Evolutionary conservation across 257 asterid genomes (phyloP).

Genomic region (Petunia axillaris): DNA sequence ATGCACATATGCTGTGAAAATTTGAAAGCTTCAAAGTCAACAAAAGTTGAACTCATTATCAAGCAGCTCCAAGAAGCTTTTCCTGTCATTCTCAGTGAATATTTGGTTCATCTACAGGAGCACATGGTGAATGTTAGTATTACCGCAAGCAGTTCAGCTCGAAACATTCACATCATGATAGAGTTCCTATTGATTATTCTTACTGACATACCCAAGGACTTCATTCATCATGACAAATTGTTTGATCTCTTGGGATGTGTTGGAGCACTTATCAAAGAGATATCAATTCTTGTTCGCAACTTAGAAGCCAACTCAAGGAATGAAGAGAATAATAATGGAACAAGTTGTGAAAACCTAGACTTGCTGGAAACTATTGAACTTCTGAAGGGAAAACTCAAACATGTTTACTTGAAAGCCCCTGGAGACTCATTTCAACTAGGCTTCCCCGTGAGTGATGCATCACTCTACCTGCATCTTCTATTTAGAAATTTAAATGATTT

Average conservation of each 20-base stretch:
- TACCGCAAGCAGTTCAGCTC: neutral
- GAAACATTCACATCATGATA: neutral
- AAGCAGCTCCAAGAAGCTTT: neutral
- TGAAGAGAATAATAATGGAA: neutral
- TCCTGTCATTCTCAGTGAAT: neutral
- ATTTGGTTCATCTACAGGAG: neutral
- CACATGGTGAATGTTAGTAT: neutral
- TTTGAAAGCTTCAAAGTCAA: neutral
- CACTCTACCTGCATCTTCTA: conserved; percentile 10
- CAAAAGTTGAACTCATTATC: neutral
- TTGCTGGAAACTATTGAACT: neutral
- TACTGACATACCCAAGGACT: neutral
- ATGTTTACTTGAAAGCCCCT: neutral
- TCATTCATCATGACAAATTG: neutral
- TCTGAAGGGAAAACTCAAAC: neutral
- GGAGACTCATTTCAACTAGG: neutral
- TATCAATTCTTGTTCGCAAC: neutral
- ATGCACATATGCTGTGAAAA: neutral
- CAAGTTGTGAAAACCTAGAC: neutral
- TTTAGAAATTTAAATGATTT: neutral
- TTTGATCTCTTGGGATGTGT: neutral
- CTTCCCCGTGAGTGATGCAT: neutral
- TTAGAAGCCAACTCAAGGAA: neutral
- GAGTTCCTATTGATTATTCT: neutral
- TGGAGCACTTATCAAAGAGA: neutral